phyloP scores from a whole-genome alignment of 257 asterid species.

The Plantago elongata region DNA sequence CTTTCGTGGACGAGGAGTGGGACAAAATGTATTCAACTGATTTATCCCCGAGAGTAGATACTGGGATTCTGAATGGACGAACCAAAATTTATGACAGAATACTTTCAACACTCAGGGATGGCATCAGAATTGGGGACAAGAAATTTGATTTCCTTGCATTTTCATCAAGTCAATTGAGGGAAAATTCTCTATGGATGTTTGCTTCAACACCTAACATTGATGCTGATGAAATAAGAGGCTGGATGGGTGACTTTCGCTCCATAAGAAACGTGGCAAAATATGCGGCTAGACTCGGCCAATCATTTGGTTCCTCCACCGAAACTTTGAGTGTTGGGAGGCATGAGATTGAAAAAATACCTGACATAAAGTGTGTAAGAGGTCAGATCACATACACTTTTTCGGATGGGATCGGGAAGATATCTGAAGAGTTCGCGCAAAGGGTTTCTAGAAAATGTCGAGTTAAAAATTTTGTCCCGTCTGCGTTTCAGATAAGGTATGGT shows the following conservation, averaged over 20 bases:
- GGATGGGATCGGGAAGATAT: slow-evolving; percentile 92
- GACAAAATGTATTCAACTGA: slow-evolving; percentile 60
- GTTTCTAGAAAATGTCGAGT: slow-evolving; percentile 77
- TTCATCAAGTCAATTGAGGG: slow-evolving; percentile 86
- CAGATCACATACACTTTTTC: slow-evolving; percentile 52
- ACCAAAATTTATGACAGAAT: slow-evolving; percentile 64
- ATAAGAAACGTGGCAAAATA: slow-evolving; percentile 83
- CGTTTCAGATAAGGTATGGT: slow-evolving; percentile 83
- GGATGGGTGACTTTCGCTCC: slow-evolving; percentile 79
- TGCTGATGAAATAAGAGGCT: slow-evolving; percentile 55
- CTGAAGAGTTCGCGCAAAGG: slow-evolving; percentile 50
- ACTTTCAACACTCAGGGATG: slow-evolving; percentile 51
- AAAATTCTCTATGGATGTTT: slow-evolving; percentile 91
- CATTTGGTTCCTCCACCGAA: slow-evolving; percentile 82
- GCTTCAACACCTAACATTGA: slow-evolving; percentile 41
- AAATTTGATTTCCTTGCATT: slow-evolving; percentile 84
- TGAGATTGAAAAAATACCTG: slow-evolving; percentile 55
- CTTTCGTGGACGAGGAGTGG: slow-evolving; percentile 92
- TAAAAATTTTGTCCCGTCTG: slow-evolving; percentile 49
- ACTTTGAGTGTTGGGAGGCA: slow-evolving; percentile 43
- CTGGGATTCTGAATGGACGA: slow-evolving; percentile 26
- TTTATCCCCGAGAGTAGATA: slow-evolving; percentile 37
- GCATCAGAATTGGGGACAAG: slow-evolving; percentile 66
- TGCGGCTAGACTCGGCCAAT: slow-evolving; percentile 99
- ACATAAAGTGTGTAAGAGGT: slow-evolving; percentile 23